Evolutionary conservation across 306 rosid species (phyloP), one percentile per base, ranked within the genome.

Genomic region (Vigna nakashimae): DNA sequence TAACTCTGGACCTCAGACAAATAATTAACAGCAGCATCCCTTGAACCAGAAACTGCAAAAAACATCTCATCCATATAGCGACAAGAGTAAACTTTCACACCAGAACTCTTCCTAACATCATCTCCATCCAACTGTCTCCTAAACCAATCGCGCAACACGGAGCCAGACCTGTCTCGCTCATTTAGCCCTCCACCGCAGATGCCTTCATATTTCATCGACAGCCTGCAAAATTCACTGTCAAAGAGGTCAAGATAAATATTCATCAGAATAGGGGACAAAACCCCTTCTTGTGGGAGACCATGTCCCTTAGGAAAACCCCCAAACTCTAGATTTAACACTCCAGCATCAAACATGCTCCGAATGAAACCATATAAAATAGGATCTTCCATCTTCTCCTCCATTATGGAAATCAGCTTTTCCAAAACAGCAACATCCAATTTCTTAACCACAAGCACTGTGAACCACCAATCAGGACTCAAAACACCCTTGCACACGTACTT

Each of bases 281-380:
- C 78, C 56, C 97, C 97, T 87, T 93, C 98, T 70, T 94, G 98
- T 3, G 98, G 98, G 24, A 94, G 94, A 84, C 97, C 98, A 43
- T 94, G 91, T 48, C 96, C 96, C 79, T 94, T 94, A 0, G 91
- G 88, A 72, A 87, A 94, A 63, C 96, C 97, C 69, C 97, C 98
- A 79, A 94, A 91, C 84, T 94, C 97, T 68, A 94, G 74, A 80
- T 94, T 94, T 40, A 94, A 84, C 22, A 89, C 96, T 63, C 74
- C 80, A 16, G 96, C 93, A 24, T 90, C 88, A 83, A 88, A 90
- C 92, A 90, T 90, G 65, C 71, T 85, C 65, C 79, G 68, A 53
- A 92, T 78, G 56, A 85, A 62, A 74, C 80, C 79, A 83, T 65
- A 88, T 40, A 91, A 85, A 36, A 65, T 73, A 66, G 87, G 90